Evolutionary conservation across 805 yeast genomes (phyloP).

Genomic region (Zygoascus ofunaensis): DNA sequence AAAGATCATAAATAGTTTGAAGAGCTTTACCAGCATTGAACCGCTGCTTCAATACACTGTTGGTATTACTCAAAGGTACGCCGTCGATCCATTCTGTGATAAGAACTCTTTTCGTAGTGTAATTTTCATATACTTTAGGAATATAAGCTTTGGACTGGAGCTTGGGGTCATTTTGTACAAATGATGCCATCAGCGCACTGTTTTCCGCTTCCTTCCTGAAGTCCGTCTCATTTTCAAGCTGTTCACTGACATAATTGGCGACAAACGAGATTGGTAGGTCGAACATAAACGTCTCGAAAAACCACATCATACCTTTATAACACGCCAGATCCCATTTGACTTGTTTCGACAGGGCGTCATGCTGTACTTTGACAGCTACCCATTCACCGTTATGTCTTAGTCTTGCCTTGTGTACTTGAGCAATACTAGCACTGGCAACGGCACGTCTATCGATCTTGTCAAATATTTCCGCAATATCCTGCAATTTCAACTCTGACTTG

Average conservation of each 20-base stretch:
- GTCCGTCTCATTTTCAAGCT: constrained; percentile 52
- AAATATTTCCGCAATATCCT: constrained; percentile 35
- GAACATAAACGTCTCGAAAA: constrained; percentile 47
- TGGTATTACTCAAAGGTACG: constrained; percentile 41
- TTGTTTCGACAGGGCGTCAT: constrained; percentile 54
- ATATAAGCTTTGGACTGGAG: constrained; percentile 40
- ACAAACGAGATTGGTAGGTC: constrained; percentile 53
- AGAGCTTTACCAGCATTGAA: constrained; percentile 37
- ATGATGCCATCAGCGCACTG: constrained; percentile 33
- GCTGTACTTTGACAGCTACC: constrained; percentile 92
- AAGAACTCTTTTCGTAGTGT: constrained; percentile 43
- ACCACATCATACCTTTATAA: constrained; percentile 41
- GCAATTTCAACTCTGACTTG: constrained; percentile 30
- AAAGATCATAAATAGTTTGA: constrained; percentile 42
- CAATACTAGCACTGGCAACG: constrained; percentile 76
- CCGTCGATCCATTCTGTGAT: constrained; percentile 76
- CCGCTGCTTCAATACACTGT: constrained; percentile 31
- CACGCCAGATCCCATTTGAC: constrained; percentile 52
- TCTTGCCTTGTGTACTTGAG: constrained; percentile 82
- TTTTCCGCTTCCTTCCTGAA: constrained; percentile 50
- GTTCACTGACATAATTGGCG: constrained; percentile 48
- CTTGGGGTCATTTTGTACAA: constrained; percentile 37
- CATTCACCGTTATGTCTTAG: constrained; percentile 48
- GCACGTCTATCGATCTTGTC: constrained; percentile 46
- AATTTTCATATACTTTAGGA: constrained; percentile 42